Evolutionary conservation across 192 early-diverging fungal species (phyloP).

Genomic region (Dissophora ornata): DNA sequence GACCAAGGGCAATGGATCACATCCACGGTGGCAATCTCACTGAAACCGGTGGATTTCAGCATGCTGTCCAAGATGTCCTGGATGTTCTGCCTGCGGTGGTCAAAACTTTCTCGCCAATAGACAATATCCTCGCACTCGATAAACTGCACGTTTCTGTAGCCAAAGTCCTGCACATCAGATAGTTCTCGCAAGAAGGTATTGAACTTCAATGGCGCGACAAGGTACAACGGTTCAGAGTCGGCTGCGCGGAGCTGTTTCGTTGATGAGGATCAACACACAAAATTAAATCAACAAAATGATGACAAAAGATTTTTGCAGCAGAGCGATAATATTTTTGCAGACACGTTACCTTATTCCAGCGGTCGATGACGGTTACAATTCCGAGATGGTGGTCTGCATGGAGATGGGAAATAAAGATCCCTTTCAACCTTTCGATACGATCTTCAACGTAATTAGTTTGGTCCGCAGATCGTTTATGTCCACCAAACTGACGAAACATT

Average conservation of each 20-base stretch:
- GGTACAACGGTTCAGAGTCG: slow-evolving; percentile 36
- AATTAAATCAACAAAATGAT: background rate
- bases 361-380: slow-evolving; percentile 73
- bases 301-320: too few species aligned
- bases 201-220: slow-evolving; percentile 71
- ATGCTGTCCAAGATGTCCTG: slow-evolving; percentile 17
- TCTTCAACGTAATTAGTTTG: slow-evolving; percentile 60
- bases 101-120: slow-evolving; percentile 34
- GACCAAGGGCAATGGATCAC: slow-evolving; percentile 89
- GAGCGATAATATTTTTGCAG: too few species aligned
- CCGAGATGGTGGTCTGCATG: slow-evolving; percentile 99
- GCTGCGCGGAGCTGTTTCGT: slow-evolving; percentile 5
- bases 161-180: slow-evolving; percentile 74
- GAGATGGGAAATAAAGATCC: slow-evolving; percentile 94
- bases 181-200: slow-evolving; percentile 75
- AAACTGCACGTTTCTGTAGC: slow-evolving; percentile 61
- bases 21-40: slow-evolving; percentile 68
- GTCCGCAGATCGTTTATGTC: slow-evolving; percentile 11
- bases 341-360: slow-evolving; percentile 70
- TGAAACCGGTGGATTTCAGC: slow-evolving; percentile 61
- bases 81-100: background rate
- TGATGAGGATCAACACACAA: too few species aligned
- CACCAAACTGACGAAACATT: slow-evolving; percentile 76
- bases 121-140: slow-evolving; percentile 65
- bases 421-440: slow-evolving; percentile 67